Percentiles rank a stretch among this genome's conserved stretches.
These are phyloP conservation scores for Epichloe uncinata DNA, from an alignment of 2,329 filamentous ascomycete genomes.

Conservation along the genomic window DNA sequence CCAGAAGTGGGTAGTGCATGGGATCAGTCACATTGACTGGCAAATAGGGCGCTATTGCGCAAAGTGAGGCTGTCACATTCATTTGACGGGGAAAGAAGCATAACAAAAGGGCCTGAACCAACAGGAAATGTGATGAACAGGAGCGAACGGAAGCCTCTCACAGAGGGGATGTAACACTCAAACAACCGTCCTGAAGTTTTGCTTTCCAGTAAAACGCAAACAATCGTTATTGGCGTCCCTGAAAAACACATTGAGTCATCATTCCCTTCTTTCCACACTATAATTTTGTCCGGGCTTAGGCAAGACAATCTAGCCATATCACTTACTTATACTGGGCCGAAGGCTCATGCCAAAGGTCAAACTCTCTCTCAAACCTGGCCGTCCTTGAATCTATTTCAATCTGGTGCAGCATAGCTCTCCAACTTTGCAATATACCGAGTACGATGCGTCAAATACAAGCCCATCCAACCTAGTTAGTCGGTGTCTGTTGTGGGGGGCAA, in stretches of 20 bases:
- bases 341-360: not conserved
- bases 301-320: not conserved
- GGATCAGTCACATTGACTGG: constrained; percentile 2
- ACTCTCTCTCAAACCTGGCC: not conserved
- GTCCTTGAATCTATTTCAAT: not conserved
- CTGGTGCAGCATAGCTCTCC: not conserved
- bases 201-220: not conserved
- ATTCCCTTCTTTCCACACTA: too few relatives aligned
- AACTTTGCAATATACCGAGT: not conserved
- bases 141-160: not conserved
- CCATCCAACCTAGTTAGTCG: not conserved
- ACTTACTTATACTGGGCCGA: not conserved
- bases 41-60: not conserved
- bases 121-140: not conserved
- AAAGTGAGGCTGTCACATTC: not conserved
- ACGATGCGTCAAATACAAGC: not conserved
- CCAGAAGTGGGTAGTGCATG: not conserved
- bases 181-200: not conserved
- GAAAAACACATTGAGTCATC: too few relatives aligned
- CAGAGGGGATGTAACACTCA: not conserved
- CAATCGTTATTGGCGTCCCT: not conserved
- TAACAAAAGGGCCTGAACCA: not conserved
- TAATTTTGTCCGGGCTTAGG: too few relatives aligned
- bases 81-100: not conserved
- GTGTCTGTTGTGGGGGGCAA: not conserved